Evolutionary conservation across 2,329 filamentous ascomycete species (phyloP), one percentile per base, ranked within the genome.

Genomic region (Sporothrix mexicana): DNA sequence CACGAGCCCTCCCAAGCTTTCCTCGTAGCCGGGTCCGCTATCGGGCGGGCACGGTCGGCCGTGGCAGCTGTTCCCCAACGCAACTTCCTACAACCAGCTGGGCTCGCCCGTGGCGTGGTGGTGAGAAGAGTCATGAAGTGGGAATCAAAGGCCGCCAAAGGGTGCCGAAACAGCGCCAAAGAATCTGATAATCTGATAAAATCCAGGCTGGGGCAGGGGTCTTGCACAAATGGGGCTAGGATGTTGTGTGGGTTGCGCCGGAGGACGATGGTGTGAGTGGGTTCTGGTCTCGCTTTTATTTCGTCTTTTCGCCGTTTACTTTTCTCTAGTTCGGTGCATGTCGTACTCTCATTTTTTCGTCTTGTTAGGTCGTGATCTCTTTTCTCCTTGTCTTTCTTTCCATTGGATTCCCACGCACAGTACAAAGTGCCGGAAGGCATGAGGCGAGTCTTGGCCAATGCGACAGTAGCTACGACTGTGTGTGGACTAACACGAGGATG

Each of bases 121-220:
- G 53, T 57, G 53, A 57, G 53, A 57, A 55, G 30, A 59, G 23
- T 59, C 4, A 25, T 36, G 55, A 36, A 36, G 13, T 30, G 59
- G 36, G 30, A 62, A 45, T 25, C 36, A 62, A 62, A 43, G 59
- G 17, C 8, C 3, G 23, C 55, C 55, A 59, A 12, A 59, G 23
- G n/a, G 7, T 10, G 15, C 41, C 43, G 8, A 47, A 20, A 20
- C 12, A 7, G 5, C 41, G 61, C 43, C 61, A 66, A 12, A 43
- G 10, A 25, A 17, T 47, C 61, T 66, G 61, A 47, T 47, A 45
- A 47, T 66, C 41, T 66, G 61, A 66, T 66, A 66, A 47, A 25
- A 66, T 3, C 10, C 20, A 13, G 20, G n/a, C 20, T 30, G 17
- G 9, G 4, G 41, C 61, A 47, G 61, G n/a, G 20, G 10, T 23